Conservation (phyloP, 164 flowering plant genomes). For the Tetracentron sinense region DNA sequence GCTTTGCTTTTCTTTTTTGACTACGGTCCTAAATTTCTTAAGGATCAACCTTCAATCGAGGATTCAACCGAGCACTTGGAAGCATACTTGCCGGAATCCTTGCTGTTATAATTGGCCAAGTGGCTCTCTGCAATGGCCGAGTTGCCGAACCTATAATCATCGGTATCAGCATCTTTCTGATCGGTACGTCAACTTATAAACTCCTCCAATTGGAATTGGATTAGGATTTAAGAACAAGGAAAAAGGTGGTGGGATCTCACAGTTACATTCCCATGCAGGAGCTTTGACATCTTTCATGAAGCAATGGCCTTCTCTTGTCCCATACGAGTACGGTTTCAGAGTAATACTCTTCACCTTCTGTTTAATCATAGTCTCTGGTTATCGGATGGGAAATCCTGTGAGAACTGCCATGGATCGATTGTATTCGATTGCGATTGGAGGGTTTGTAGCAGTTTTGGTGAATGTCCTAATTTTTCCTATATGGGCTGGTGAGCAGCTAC, state of each 20-base stretch:
- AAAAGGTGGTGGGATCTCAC: too few relatives aligned
- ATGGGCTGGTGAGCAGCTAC: conserved; percentile 87
- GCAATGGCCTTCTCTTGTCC: conserved; percentile 64
- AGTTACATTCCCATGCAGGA: conserved; percentile 33
- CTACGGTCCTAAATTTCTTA: conserved; percentile 5
- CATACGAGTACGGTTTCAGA: conserved; percentile 76
- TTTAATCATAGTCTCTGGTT: conserved; percentile 70
- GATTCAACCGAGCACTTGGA: conserved; percentile 86
- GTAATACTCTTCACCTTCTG: conserved; percentile 78
- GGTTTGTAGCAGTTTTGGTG: conserved; percentile 63
- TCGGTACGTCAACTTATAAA: too few relatives aligned
- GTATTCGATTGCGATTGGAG: conserved; percentile 78
- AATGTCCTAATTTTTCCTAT: conserved; percentile 65
- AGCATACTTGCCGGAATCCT: conserved; percentile 75
- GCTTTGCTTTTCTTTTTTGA: too few relatives aligned
- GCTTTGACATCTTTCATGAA: conserved; percentile 72
- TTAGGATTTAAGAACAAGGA: too few relatives aligned
- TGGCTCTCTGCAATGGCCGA: conserved; percentile 44
- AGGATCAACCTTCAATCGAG: conserved; percentile 81
- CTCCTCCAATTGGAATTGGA: too few relatives aligned
- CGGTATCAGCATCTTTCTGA: conserved; percentile 68
- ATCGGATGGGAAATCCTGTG: conserved; percentile 67
- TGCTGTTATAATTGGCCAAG: conserved; percentile 50
- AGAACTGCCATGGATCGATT: conserved; percentile 65
- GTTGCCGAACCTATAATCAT: conserved; percentile 61